Base-by-base conservation (phyloP, 2,329 filamentous ascomycete species). In the Exophiala sideris region DNA sequence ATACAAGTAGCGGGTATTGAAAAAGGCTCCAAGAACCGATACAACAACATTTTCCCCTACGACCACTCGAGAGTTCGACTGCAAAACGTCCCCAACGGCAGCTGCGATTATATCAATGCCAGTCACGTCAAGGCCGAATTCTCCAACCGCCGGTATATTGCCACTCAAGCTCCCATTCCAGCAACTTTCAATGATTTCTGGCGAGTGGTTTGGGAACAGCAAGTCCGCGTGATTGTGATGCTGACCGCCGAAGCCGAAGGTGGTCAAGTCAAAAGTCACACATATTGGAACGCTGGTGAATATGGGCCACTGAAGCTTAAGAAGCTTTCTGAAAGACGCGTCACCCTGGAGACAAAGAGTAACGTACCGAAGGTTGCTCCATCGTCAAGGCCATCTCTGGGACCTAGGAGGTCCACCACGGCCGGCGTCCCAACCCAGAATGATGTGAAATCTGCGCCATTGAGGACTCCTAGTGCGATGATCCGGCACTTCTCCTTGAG, bases 41-140 rank as follows among this genome's bases (percentile, higher is more conserved):
- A 99, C 76, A 97, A 96, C 74, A 95, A 96, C 63, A 96, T 97
- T 52, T 86, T 95, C 73, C 94, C 94, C 0, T 99, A 95, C 68
- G 92, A 97, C 66, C 94, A 99, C 70, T 86, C 90, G 2, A 79
- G 94, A 55, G 94, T 99, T 50, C 90, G 83, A 61, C 73, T 99
- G 44, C 79, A 88, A 61, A 82, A 83, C 39, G 82, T 86, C 34
- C 74, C 80, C 0, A 75, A 80, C 1, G 86, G 85, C 10, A 79
- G 77, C 18, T 96, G 92, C 70, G 94, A 99, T 70, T 99, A 99
- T 66, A 85, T 99, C 72, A 99, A 99, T 67, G 94, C 91, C 14
- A 97, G 89, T 68, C 84, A 95, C 63, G 76, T 97, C 58, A 86
- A 88, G 68, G 82, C 91, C 1, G 81, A 85, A 24, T 81, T 87